Base-by-base conservation (phyloP, 1,284 basidiomycete genomes). In the Lignosus rhinocerotis region DNA sequence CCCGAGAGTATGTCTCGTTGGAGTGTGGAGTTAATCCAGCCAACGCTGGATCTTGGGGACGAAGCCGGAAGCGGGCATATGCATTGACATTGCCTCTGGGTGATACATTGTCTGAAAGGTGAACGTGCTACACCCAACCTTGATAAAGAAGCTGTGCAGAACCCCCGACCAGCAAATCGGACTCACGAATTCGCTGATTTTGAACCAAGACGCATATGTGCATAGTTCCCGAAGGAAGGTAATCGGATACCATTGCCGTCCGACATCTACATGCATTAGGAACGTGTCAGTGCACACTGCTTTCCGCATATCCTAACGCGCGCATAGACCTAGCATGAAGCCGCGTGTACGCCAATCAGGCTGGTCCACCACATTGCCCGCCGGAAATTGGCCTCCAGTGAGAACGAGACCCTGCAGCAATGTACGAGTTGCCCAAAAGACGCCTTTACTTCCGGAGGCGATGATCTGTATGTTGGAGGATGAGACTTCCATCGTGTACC, bases 271-370 rank as follows among this genome's bases (percentile, higher is more conserved):
- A 16, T 30, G 32, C 1, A 30, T 17, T 31, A 21, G 30, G 25
- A 53, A 32, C 42, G 11, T 17, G 16, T 19, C 33, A 33, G 33
- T 32, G 16, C 3, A 14, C 21, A 14, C 21, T 32, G 31, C 14
- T 46, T 7, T 42, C 30, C 25, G 41, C 19, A 25, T 12, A 25
- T n/a, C 19, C 25, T 10, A 17, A 11, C 3, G 4, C 41, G 19
- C 6, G 30, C 16, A 49, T 65, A 9, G 12, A 68, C 68, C 68
- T 36, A 76, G 66, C 75, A 76, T 76, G 59, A 73, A 68, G 7
- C 74, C 74, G 2, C 73, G 66, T 12, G 71, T 74, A 10, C 58
- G 61, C 73, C 73, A 75, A 53, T 72, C 73, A n/a, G 75, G 75
- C 36, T 69, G 66, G 62, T 75, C 75, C 16, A 48, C 56, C 3